A percentile compares a stretch with the other conserved stretches of the same genome.
phyloP scores from a whole-genome alignment of 2,329 filamentous ascomycete species.

The Laburnicola sp. region DNA sequence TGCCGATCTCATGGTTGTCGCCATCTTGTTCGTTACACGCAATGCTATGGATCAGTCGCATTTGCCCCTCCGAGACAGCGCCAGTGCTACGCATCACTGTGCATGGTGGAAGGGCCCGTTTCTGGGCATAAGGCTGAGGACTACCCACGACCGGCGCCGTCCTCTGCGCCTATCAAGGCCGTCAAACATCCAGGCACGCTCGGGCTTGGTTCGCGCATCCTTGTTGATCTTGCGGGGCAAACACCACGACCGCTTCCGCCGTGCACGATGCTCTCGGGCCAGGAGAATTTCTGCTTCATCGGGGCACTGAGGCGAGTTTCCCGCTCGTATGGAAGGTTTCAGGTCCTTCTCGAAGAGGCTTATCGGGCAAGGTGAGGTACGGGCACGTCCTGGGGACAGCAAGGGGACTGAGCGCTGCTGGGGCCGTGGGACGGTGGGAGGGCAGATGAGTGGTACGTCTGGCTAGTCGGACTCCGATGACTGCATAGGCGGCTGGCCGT shows the following conservation, averaged over 20 bases:
- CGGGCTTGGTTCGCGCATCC: background rate
- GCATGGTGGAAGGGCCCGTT: background rate
- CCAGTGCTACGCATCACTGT: background rate
- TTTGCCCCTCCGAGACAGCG: background rate
- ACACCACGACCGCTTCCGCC: background rate
- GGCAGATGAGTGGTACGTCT: conserved; percentile 7
- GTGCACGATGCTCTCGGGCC: background rate
- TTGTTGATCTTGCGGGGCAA: background rate
- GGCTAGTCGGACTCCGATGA: conserved; percentile 34
- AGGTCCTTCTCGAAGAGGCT: conserved; percentile 29
- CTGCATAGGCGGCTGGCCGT: conserved; percentile 23
- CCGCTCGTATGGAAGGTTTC: conserved; percentile 25
- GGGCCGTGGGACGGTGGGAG: conserved; percentile 13
- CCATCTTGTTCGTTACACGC: too few relatives aligned
- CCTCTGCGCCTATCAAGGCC: background rate
- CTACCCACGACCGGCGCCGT: background rate
- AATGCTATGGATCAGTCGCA: background rate
- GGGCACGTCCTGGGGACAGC: conserved; percentile 15
- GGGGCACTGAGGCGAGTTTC: background rate
- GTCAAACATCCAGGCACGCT: background rate
- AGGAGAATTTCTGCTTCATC: conserved; percentile 3
- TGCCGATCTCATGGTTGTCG: too few relatives aligned
- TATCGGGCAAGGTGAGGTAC: conserved; percentile 16
- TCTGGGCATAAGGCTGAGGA: background rate
- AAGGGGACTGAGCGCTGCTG: background rate